Percentiles rank a stretch among this genome's conserved stretches.
phyloP scores from a whole-genome alignment of 805 yeast genomes.

The Helenozyma baotianmanensis region DNA sequence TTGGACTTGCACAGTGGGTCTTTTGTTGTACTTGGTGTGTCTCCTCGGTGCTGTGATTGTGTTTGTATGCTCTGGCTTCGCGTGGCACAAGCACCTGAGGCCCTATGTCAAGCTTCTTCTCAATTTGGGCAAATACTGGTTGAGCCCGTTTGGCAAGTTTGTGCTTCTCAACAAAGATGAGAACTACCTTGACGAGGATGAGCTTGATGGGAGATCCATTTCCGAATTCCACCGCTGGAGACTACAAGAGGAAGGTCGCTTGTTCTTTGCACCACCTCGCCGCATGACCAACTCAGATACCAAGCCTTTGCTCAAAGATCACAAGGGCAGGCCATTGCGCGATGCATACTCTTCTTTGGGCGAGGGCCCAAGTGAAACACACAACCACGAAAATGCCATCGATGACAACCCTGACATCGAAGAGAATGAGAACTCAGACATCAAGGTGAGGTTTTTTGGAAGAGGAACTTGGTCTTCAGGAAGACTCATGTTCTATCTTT shows the following conservation, averaged over 20 bases:
- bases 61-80: slow-evolving; percentile 35
- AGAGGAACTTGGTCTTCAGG: slow-evolving; percentile 90
- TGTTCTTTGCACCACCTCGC: slow-evolving; percentile 73
- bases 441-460: slow-evolving; percentile 69
- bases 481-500: slow-evolving; percentile 67
- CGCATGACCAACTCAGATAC: slow-evolving; percentile 33
- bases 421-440: slow-evolving; percentile 20
- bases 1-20: slow-evolving; percentile 76
- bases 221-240: slow-evolving; percentile 90
- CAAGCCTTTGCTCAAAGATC: slow-evolving; percentile 38
- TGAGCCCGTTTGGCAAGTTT: slow-evolving; percentile 86
- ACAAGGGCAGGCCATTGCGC: slow-evolving; percentile 36
- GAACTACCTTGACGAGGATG: slow-evolving; percentile 80
- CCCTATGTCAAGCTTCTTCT: slow-evolving; percentile 60
- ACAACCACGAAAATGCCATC: slow-evolving; percentile 9
- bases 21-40: slow-evolving; percentile 53
- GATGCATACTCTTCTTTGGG: slow-evolving; percentile 34
- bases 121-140: slow-evolving; percentile 64
- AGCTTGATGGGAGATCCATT: slow-evolving; percentile 78
- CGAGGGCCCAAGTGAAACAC: slow-evolving; percentile 9
- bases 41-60: slow-evolving; percentile 45
- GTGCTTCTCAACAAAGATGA: slow-evolving; percentile 75
- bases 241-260: slow-evolving; percentile 64
- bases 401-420: slow-evolving; percentile 16
- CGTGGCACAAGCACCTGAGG: slow-evolving; percentile 47